Evolutionary conservation across 495 filamentous ascomycete genomes (phyloP), one percentile per base, ranked within the genome.

Genomic region (Podospora didyma): DNA sequence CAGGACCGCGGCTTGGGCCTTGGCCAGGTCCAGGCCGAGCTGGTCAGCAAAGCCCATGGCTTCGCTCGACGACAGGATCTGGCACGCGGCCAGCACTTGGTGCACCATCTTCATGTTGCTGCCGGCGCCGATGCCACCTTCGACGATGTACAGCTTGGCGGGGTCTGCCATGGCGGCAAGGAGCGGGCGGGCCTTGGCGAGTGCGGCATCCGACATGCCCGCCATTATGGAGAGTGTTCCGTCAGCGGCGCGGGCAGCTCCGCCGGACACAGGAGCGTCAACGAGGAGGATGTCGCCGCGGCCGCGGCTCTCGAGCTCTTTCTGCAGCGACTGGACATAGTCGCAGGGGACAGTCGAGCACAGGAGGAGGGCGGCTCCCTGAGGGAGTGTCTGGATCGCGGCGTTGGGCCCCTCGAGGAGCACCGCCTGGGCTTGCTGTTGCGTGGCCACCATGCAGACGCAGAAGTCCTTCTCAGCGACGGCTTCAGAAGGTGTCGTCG

Each of bases 31-130:
- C 52, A 92, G 69, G 1, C 89, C 87, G 37, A 89, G 70, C 14
- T 78, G 76, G 39, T 81, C 85, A 10, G 87, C 89, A 47, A 92
- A 82, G 0, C 87, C 89, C 80, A 89, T 80, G 1, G 81, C 85
- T 69, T 94, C 89, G 61, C 84, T 86, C 12, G 83, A 78, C 9
- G 86, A 81, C 2, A 87, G 76, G 61, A 94, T 92, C 57, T 91
- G 84, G 53, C 87, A 85, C 0, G 84, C 89, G 1, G 89, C 89
- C 11, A 92, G 78, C 17, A 94, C 84, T 68, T 94, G 89, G 69
- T 92, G 89, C 49, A 88, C 83, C 82, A 91, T 89, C 72, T 94
- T 94, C 79, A 91, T 88, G 64, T 92, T 92, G 60, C 86, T 89
- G n/a, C 89, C 89, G 0, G 83, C 83, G 4, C 88, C 88, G 49